These are phyloP conservation scores for Podosphaera xanthii DNA, from an alignment of 2,329 filamentous ascomycete species.

Conservation along the genomic window DNA sequence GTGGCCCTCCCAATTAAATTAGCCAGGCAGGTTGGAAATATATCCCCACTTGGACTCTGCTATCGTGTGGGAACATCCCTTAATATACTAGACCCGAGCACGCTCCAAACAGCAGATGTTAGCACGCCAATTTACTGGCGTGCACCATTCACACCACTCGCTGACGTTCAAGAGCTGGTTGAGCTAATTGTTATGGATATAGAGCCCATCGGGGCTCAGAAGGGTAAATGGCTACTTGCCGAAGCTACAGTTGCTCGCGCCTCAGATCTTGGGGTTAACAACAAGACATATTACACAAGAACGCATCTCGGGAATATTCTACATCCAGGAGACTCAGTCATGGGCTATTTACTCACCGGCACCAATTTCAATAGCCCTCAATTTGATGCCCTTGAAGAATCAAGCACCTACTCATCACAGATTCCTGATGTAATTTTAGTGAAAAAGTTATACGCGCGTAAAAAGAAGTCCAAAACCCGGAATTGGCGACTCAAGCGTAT, in stretches of 20 bases:
- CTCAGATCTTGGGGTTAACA: slow-evolving; percentile 66
- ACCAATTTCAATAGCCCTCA: slow-evolving; percentile 83
- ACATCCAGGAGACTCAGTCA: slow-evolving; percentile 70
- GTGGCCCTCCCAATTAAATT: slow-evolving; percentile 81
- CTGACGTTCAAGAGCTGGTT: slow-evolving; percentile 63
- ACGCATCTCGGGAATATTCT: slow-evolving; percentile 77
- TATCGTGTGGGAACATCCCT: slow-evolving; percentile 72
- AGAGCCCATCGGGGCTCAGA: slow-evolving; percentile 50
- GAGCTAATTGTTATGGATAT: slow-evolving; percentile 95
- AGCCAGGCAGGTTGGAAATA: slow-evolving; percentile 72
- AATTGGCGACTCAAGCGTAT: slow-evolving; percentile 94
- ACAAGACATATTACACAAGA: slow-evolving; percentile 69
- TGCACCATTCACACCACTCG: slow-evolving; percentile 59
- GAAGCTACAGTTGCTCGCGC: slow-evolving; percentile 77
- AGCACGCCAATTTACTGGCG: slow-evolving; percentile 74
- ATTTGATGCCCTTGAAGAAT: slow-evolving; percentile 62
- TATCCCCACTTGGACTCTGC: slow-evolving; percentile 67
- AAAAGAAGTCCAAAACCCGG: slow-evolving; percentile 60
- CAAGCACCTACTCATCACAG: slow-evolving; percentile 48
- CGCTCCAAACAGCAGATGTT: slow-evolving; percentile 75
- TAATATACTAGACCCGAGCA: slow-evolving; percentile 74
- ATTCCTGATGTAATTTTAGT: slow-evolving; percentile 88
- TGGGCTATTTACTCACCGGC: slow-evolving; percentile 81
- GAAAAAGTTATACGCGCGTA: slow-evolving; percentile 85
- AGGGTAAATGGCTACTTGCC: slow-evolving; percentile 63